phyloP scores from a whole-genome alignment of 2,329 filamentous ascomycete species.

The Pochonia chlamydosporia region DNA sequence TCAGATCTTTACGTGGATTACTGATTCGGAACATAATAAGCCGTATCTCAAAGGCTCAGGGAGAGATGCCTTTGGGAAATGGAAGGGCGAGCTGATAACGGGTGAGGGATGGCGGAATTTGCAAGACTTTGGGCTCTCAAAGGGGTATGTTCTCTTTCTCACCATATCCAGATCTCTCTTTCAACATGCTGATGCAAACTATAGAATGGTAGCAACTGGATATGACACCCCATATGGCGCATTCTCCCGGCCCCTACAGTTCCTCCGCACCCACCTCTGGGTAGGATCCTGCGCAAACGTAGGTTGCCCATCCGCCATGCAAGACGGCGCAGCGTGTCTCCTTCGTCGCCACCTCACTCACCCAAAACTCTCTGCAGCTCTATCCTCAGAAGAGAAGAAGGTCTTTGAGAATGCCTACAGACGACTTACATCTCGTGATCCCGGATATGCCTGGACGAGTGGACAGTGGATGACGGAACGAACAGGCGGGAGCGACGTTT shows the following conservation, averaged over 20 bases:
- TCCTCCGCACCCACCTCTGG: slow-evolving; percentile 53
- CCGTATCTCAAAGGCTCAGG: slow-evolving; percentile 53
- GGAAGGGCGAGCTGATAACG: slow-evolving; percentile 54
- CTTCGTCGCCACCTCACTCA: slow-evolving; percentile 37
- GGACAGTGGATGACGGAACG: slow-evolving; percentile 77
- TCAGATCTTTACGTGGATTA: slow-evolving; percentile 49
- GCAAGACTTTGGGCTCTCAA: slow-evolving; percentile 51
- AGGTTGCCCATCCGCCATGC: slow-evolving; percentile 62
- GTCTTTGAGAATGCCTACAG: slow-evolving; percentile 48
- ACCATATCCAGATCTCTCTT: no score
- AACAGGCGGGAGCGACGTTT: slow-evolving; percentile 63
- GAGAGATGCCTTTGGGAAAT: slow-evolving; percentile 56
- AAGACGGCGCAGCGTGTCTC: slow-evolving; percentile 53
- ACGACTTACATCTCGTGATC: slow-evolving; percentile 47
- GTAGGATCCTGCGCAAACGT: slow-evolving; percentile 53
- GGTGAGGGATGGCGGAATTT: slow-evolving; percentile 61
- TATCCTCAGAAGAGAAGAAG: slow-evolving; percentile 23
- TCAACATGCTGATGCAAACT: no score
- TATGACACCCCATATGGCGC: slow-evolving; percentile 48
- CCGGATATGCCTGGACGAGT: slow-evolving; percentile 55
- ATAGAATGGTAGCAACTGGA: slow-evolving; percentile 49
- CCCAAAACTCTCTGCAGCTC: slow-evolving; percentile 18
- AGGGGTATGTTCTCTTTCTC: slow-evolving; percentile 39
- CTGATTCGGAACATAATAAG: slow-evolving; percentile 60
- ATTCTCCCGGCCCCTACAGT: slow-evolving; percentile 54